Evolutionary conservation across 768 basidiomycete species (phyloP), one percentile per base, ranked within the genome.

Genomic region (Podaxis mareebaensis): DNA sequence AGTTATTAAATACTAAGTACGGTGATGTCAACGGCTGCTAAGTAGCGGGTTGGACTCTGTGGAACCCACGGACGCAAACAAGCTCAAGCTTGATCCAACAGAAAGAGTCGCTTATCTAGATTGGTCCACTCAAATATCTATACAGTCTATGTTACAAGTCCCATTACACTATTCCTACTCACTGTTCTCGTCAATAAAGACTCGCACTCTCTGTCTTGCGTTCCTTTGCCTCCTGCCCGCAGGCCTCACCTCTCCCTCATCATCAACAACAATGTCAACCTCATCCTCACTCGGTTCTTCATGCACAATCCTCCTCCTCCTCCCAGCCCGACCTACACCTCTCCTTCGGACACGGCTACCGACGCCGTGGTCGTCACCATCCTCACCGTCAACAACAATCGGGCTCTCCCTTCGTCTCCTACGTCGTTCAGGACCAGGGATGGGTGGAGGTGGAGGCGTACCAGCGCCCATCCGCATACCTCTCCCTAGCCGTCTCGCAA

Each of bases 231-330:
- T 60, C 49, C 49, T 60, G 8, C 20, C 36, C 12, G 39, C 36
- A 13, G 38, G 54, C 20, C n/a, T 26, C 8, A 48, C 46, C 11
- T 89, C 68, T 72, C 78, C 66, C 71, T 73, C 88, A 86, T 74
- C 71, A 39, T 61, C 67, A 17, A 63, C 68, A 1, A 33, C 10
- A 33, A 33, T 33, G 33, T 54, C 70, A 30, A 52, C 77, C 10
- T 74, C 68, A 30, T 67, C 74, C 12, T 71, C 78, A 10, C 70
- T 67, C 30, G 67, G 66, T 1, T 67, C 67, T 54, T 75, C 57
- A 20, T 28, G 22, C 40, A 89, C 77, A 79, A 87, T 40, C 88
- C 89, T 24, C 81, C 81, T 24, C 81, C 81, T 76, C 67, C 82
- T 67, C 58, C 81, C 81, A 7, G 24, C 5, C 22, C 49, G 49